Conservation (phyloP, 306 rosid genomes). For the Malus sylvestris region DNA sequence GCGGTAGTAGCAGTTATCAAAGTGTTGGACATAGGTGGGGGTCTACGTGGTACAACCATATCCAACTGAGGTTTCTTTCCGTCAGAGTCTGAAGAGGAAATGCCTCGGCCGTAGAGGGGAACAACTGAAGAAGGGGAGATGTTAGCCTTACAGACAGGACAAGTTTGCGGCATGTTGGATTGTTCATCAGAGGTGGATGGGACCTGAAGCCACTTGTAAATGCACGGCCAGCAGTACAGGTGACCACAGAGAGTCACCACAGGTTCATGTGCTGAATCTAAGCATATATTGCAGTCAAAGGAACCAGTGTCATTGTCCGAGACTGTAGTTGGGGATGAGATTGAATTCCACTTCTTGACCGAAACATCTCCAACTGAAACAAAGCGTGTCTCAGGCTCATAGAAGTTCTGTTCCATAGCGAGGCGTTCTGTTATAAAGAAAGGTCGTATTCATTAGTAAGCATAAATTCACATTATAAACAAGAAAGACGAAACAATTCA, state of each 20-base stretch:
- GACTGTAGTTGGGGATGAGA: conserved; percentile 23
- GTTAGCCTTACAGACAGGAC: conserved; percentile 83
- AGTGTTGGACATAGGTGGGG: conserved; percentile 43
- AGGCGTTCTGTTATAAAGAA: conserved; percentile 23
- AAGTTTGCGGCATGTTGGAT: conserved; percentile 32
- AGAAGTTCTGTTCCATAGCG: conserved; percentile 36
- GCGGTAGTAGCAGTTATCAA: conserved; percentile 27
- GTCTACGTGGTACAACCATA: conserved; percentile 56
- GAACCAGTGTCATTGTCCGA: conserved; percentile 39
- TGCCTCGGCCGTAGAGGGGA: conserved; percentile 88
- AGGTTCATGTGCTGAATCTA: conserved; percentile 79
- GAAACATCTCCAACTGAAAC: conserved; percentile 40
- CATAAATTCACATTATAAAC: not conserved
- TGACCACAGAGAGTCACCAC: conserved; percentile 95
- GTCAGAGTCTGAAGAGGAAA: conserved; percentile 36
- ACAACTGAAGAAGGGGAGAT: conserved; percentile 56
- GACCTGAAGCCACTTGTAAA: conserved; percentile 77
- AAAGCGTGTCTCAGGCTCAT: conserved; percentile 39
- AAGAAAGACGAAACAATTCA: not conserved
- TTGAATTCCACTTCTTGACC: conserved; percentile 41
- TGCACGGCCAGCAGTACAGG: conserved; percentile 90
- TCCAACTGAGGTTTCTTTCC: conserved; percentile 43
- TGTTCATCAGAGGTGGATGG: conserved; percentile 38
- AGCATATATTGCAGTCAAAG: conserved; percentile 87
- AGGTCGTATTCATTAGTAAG: not conserved